These are phyloP conservation scores for Lactarius tabidus DNA, from an alignment of 768 basidiomycete genomes.

Conservation along the genomic window DNA sequence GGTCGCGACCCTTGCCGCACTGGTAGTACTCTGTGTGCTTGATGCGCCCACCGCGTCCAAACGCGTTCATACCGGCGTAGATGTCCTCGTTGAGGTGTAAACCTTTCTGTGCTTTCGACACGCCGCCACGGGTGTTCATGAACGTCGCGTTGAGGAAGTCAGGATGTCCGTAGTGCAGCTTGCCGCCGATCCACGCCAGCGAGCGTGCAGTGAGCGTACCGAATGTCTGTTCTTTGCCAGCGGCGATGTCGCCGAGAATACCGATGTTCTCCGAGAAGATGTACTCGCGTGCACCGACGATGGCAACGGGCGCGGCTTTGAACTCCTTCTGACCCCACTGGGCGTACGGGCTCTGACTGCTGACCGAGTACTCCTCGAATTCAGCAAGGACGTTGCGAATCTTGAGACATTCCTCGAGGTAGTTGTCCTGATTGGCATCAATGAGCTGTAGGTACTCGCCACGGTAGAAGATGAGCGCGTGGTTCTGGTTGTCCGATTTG, in stretches of 20 bases:
- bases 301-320: slow-evolving; percentile 85
- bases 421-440: slow-evolving; percentile 99
- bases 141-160: slow-evolving; percentile 98
- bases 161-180: slow-evolving; percentile 98
- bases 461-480: slow-evolving; percentile 98
- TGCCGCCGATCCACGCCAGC: slow-evolving; percentile 96
- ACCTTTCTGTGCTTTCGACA: slow-evolving; percentile 99
- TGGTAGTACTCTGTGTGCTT: slow-evolving; percentile 99
- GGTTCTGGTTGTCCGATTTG: slow-evolving; percentile 99
- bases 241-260: slow-evolving; percentile 96
- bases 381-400: slow-evolving; percentile 97
- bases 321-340: slow-evolving; percentile 89
- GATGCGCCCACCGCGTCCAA: slow-evolving; percentile 94
- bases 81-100: slow-evolving; percentile 99
- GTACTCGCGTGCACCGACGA: slow-evolving; percentile 98
- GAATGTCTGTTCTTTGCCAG: slow-evolving; percentile 99
- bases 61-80: slow-evolving; percentile 98
- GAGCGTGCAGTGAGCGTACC: slow-evolving; percentile 95
- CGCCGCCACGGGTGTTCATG: slow-evolving; percentile 97
- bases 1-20: slow-evolving; percentile 97
- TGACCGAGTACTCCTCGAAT: slow-evolving; percentile 89
- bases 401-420: slow-evolving; percentile 98
- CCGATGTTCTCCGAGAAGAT: slow-evolving; percentile 99
- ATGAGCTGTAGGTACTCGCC: slow-evolving; percentile 99
- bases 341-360: slow-evolving; percentile 87